Evolutionary conservation across 148 eudicot genomes (phyloP).

Genomic region (Tetragonia tetragonoides): DNA sequence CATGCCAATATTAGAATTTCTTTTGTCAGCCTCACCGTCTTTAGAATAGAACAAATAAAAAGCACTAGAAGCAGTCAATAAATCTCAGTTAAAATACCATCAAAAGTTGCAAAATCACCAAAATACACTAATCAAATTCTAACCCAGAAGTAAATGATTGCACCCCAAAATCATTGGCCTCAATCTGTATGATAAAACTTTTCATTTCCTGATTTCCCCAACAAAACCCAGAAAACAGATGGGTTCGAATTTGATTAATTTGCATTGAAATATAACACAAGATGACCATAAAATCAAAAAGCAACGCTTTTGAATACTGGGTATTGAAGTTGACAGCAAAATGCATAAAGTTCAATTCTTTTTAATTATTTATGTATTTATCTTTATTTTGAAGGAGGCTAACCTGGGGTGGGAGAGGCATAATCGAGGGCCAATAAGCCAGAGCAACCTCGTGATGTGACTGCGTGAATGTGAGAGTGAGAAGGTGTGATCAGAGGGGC

Average conservation of each 20-base stretch:
- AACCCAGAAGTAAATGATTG: background rate
- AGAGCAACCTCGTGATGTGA: conserved; percentile 64
- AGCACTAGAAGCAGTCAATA: background rate
- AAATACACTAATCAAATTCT: background rate
- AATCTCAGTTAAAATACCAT: background rate
- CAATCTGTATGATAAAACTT: background rate
- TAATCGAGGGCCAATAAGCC: conserved; percentile 74
- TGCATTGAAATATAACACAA: background rate
- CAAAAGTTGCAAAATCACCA: background rate
- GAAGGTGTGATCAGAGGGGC: conserved; percentile 49
- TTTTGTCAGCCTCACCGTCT: background rate
- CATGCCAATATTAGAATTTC: background rate
- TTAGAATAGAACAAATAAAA: background rate
- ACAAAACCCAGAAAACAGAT: conserved; percentile 22
- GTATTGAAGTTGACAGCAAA: background rate
- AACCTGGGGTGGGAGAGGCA: conserved; percentile 61
- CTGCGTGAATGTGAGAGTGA: conserved; percentile 58
- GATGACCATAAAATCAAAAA: conserved; percentile 4
- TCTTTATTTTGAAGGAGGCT: background rate
- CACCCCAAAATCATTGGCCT: background rate
- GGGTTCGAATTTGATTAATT: background rate
- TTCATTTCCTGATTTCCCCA: background rate
- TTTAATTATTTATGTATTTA: too few species aligned
- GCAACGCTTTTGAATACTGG: background rate
- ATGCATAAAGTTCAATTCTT: too few species aligned